phyloP scores from a whole-genome alignment of 257 asterid species.

The Gentiana macrophylla region DNA sequence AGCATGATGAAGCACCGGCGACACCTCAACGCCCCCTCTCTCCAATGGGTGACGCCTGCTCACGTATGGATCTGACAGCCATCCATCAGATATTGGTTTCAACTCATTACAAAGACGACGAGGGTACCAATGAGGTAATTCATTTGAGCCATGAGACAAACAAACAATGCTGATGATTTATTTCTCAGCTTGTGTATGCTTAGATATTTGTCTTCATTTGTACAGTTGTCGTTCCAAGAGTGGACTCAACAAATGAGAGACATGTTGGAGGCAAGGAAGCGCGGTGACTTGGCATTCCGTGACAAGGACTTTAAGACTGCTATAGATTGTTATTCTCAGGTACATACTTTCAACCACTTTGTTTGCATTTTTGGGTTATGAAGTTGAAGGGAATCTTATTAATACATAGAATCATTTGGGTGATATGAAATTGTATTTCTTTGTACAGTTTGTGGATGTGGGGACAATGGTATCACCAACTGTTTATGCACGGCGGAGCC shows the following conservation, averaged over 20 bases:
- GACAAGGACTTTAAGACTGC: slow-evolving; percentile 92
- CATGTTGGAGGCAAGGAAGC: too few species aligned
- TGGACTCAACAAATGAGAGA: slow-evolving; percentile 61
- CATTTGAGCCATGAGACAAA: slow-evolving; percentile 9
- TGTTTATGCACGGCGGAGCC: slow-evolving; percentile 91
- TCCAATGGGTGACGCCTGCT: slow-evolving; percentile 2
- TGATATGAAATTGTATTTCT: too few species aligned
- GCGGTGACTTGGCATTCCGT: slow-evolving; percentile 89
- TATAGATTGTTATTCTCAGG: slow-evolving; percentile 84
- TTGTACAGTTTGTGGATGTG: slow-evolving; percentile 81
- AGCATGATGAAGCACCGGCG: slow-evolving; percentile 75
- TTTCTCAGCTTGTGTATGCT: slow-evolving; percentile 9
- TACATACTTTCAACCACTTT: slow-evolving; percentile 8
- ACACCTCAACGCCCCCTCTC: slow-evolving; percentile 92
- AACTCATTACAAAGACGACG: slow-evolving; percentile 92
- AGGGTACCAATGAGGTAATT: slow-evolving; percentile 84
- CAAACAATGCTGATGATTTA: background rate
- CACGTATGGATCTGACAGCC: slow-evolving; percentile 31
- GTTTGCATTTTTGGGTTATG: too few species aligned
- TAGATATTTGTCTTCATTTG: slow-evolving; percentile 11
- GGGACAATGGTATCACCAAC: slow-evolving; percentile 97
- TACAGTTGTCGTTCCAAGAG: slow-evolving; percentile 92
- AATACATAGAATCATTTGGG: too few species aligned
- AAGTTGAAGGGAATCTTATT: too few species aligned
- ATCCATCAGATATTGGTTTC: slow-evolving; percentile 88